Evolutionary conservation across 768 basidiomycete genomes (phyloP).

Genomic region (Chalciporus sphaerocephalus): DNA sequence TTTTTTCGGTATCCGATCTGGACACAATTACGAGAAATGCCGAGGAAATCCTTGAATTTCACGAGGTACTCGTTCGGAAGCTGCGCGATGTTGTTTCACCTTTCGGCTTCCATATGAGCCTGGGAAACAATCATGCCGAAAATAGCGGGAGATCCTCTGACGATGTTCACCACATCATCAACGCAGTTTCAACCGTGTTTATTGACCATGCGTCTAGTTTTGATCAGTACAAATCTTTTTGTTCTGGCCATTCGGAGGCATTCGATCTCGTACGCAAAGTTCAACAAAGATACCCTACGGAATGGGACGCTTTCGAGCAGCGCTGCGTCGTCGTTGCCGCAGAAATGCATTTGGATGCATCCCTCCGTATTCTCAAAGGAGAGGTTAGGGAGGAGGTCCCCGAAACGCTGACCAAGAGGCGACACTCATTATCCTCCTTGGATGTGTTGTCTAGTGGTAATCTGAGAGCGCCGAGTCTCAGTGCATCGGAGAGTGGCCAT

Average conservation of each 20-base stretch:
- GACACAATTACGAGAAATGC: conserved; percentile 63
- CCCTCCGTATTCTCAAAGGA: conserved; percentile 8
- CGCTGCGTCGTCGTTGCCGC: conserved; percentile 58
- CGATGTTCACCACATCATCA: conserved; percentile 38
- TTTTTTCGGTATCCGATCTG: conserved; percentile 58
- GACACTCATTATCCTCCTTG: conserved; percentile 49
- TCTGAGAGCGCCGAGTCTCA: conserved; percentile 31
- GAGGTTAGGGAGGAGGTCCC: conserved; percentile 11
- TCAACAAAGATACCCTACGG: conserved; percentile 55
- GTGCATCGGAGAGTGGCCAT: conserved; percentile 30
- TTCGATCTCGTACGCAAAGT: conserved; percentile 66
- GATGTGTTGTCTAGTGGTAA: conserved; percentile 37
- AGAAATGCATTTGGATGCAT: conserved; percentile 30
- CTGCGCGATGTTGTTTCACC: conserved; percentile 47
- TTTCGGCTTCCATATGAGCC: conserved; percentile 45
- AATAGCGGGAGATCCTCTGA: conserved; percentile 22
- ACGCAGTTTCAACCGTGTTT: conserved; percentile 51
- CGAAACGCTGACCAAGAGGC: conserved; percentile 25
- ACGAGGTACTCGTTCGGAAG: conserved; percentile 60
- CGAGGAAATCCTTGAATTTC: conserved; percentile 60
- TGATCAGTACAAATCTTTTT: conserved; percentile 78
- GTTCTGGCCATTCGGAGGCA: conserved; percentile 81
- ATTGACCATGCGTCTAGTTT: conserved; percentile 63
- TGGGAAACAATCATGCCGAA: conserved; percentile 16
- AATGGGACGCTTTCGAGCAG: conserved; percentile 84